Evolutionary conservation across 768 basidiomycete species (phyloP).

Genomic region (Phanerodontia chrysosporium): DNA sequence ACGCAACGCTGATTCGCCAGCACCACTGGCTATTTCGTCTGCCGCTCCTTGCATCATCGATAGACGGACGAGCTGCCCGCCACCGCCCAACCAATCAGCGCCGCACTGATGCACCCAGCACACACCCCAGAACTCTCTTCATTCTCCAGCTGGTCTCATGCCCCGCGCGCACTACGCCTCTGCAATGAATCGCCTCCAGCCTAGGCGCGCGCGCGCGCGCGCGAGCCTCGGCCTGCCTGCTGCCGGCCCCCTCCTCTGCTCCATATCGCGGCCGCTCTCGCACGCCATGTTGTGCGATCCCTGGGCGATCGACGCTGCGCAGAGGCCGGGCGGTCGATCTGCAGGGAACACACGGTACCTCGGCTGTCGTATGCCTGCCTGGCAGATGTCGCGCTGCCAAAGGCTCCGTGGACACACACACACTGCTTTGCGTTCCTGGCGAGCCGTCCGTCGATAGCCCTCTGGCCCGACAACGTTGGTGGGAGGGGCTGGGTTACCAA

Average conservation of each 20-base stretch:
- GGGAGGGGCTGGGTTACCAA: neutral
- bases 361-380: neutral
- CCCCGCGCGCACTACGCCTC: neutral
- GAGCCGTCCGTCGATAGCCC: neutral
- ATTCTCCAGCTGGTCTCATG: neutral
- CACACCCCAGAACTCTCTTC: conserved; percentile 6
- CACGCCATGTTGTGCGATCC: too few relatives aligned
- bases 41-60: conserved; percentile 1
- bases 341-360: too few relatives aligned
- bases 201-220: neutral
- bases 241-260: too few relatives aligned
- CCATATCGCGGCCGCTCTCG: too few relatives aligned
- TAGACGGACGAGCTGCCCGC: neutral
- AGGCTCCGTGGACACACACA: neutral
- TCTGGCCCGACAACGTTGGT: neutral
- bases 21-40: neutral
- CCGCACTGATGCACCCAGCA: neutral
- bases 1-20: neutral
- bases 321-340: too few relatives aligned
- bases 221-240: too few relatives aligned
- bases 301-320: too few relatives aligned
- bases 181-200: neutral
- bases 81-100: conserved; percentile 3
- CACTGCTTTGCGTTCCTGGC: neutral
- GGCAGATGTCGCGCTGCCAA: neutral